Base-by-base conservation (phyloP, 768 basidiomycete species). In the Rhodotorula sphaerocarpa region DNA sequence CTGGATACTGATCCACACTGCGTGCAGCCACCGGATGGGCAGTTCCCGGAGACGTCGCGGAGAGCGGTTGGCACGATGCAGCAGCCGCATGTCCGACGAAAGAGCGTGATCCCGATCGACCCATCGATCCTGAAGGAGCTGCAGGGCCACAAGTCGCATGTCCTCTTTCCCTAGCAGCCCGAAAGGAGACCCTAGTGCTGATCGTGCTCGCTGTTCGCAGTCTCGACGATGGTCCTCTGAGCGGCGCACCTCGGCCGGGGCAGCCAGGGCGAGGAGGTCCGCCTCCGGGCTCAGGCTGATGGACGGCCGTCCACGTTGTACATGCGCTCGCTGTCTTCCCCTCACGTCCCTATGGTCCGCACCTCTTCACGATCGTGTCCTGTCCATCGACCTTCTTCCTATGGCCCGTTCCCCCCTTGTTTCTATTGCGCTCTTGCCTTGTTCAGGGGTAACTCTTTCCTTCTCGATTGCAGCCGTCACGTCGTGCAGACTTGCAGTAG, bases 81-180 rank as follows among this genome's bases (percentile, higher is more conserved):
- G 50, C 34, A 84, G 47, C 80, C 90, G 57, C 93, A 99, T 76
- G 83, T 92, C 39, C 84, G 93, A 70, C 82, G 93, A 75, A 95
- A 91, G 80, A 93, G 90, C 72, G 91, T 93, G 50, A 80, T 96
- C 65, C 92, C 75, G 87, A 87, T 92, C 72, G 90, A 92, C 76
- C 88, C 90, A 3, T 83, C 84, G 50, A 90, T 93, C 33, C 77
- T 92, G 68, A 85, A 85, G 42, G 90, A 93, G 76, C 64, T 69
- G 33, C 57, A 65, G 39, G 53, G 59, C 20, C 68, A 69, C 61
- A 65, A 66, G 55, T 63, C 68, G 68, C 65, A n/a, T 39, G 67
- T 64, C 23, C 28, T 14, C 50, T 15, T 21, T 34, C 45, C 20
- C 30, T 34, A 12, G 11, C 15, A 27, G n/a, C 36, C 9, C 25